Base-by-base conservation (phyloP, 192 early-diverging fungal genomes). In the Rhizophagus sp. region DNA sequence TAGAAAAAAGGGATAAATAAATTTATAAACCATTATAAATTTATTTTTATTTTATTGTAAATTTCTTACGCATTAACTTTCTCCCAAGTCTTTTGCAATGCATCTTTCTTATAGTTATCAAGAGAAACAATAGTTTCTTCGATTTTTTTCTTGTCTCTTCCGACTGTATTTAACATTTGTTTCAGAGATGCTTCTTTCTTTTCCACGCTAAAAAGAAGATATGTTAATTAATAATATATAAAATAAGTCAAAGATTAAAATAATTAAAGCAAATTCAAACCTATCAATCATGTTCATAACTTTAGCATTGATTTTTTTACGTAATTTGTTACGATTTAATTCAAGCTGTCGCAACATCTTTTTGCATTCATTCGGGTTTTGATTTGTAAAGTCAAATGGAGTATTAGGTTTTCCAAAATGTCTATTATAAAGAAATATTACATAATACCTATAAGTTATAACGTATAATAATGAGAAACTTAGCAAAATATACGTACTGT, bases 261-360 rank as follows among this genome's bases (percentile, higher is more conserved):
- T 12, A 12, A 47, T 83, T n/a, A 49, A 33, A 66, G 33, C 12
- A 69, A 27, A 62, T n/a, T 61, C 39, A 27, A 62, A 95, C 88
- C 90, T 93, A 76, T 98, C 97, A 81, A 97, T 95, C 84, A 94
- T 96, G 65, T 94, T 94, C 95, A 99, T 95, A n/a, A 97, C 98
- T 30, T 94, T 93, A 10, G 89, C 93, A 79, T 99, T 97, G 50
- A 97, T 92, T 68, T 91, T 95, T 71, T 94, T 93, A 70, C 92
- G 91, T 87, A 98, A 88, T 24, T 85, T 87, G 9, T 95, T 91
- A 84, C 95, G 90, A 78, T 93, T 92, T 47, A 93, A 90, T 52
- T 92, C 88, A 34, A 97, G 82, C 80, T 95, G 94, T 74, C 89
- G 88, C 69, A 95, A 82, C 44, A 89, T 89, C 75, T 94, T 94